These are phyloP conservation scores for Biscogniauxia mediterranea DNA, from an alignment of 2,329 filamentous ascomycete species.

Conservation along the genomic window DNA sequence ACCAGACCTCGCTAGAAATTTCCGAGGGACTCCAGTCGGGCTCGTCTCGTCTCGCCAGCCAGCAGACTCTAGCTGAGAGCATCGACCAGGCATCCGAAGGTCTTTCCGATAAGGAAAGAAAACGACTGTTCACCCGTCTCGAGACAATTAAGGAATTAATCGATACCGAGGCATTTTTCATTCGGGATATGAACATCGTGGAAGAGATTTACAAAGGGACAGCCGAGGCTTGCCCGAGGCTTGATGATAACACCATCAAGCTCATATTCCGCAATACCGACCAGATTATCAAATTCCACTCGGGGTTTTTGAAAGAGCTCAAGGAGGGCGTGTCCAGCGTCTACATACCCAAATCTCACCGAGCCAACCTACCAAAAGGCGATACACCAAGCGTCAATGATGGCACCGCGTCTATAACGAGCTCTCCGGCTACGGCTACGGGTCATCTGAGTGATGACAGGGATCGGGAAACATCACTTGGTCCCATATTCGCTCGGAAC, in stretches of 20 bases:
- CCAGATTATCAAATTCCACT: constrained; percentile 85
- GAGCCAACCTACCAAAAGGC: constrained; percentile 36
- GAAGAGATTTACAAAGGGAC: constrained; percentile 98
- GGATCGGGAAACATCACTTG: constrained; percentile 52
- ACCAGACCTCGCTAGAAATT: constrained; percentile 44
- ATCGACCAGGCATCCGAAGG: constrained; percentile 33
- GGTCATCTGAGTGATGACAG: constrained; percentile 49
- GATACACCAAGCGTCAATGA: constrained; percentile 43
- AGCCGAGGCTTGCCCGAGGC: constrained; percentile 73
- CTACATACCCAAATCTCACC: constrained; percentile 63
- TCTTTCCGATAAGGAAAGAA: constrained; percentile 55
- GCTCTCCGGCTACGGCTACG: constrained; percentile 34
- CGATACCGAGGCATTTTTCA: constrained; percentile 88
- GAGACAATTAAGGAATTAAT: constrained; percentile 89
- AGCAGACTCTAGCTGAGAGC: constrained; percentile 36
- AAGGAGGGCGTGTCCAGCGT: constrained; percentile 78
- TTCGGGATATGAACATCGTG: constrained; percentile 94
- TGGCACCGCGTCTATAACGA: constrained; percentile 27
- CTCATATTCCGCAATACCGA: constrained; percentile 90
- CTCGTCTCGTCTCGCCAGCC: constrained; percentile 38
- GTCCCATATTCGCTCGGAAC: constrained; percentile 53
- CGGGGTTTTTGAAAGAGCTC: constrained; percentile 72
- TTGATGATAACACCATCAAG: constrained; percentile 82
- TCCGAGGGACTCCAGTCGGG: constrained; percentile 39
- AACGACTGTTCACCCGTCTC: constrained; percentile 75